phyloP scores from a whole-genome alignment of 208 protist genomes.

The Trypanosoma caninum region DNA sequence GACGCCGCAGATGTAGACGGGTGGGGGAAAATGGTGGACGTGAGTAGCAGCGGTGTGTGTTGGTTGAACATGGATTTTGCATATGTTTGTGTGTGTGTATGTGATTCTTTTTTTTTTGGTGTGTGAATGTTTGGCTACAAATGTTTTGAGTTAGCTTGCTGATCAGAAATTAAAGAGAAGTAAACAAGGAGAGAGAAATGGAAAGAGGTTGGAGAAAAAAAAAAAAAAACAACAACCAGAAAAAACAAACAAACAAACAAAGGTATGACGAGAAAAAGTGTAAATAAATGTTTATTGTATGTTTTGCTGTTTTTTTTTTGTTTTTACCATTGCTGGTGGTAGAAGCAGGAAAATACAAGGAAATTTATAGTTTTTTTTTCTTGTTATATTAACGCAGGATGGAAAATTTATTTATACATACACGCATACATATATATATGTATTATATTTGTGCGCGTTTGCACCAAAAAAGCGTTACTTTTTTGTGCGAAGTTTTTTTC shows the following conservation, averaged over 20 bases:
- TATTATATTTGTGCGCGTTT: background rate
- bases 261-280: too few species aligned
- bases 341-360: slow-evolving; percentile 4
- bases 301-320: slow-evolving; percentile 1
- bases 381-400: background rate
- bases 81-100: too few species aligned
- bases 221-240: too few species aligned
- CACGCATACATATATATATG: background rate
- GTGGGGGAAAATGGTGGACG: background rate
- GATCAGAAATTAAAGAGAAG: too few species aligned
- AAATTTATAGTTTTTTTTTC: slow-evolving; percentile 3
- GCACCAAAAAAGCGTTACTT: too few species aligned
- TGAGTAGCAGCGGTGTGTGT: background rate
- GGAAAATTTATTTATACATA: background rate
- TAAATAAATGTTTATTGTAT: background rate
- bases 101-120: too few species aligned
- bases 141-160: too few species aligned
- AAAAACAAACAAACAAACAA: background rate
- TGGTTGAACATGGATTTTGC: too few species aligned
- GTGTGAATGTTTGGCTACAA: too few species aligned
- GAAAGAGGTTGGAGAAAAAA: too few species aligned
- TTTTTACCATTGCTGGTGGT: background rate
- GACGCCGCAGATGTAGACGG: slow-evolving; percentile 19
- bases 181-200: too few species aligned
- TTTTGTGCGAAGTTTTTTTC: background rate